These are phyloP conservation scores for Fusarium sacchari DNA, from an alignment of 2,329 filamentous ascomycete species.

Conservation along the genomic window DNA sequence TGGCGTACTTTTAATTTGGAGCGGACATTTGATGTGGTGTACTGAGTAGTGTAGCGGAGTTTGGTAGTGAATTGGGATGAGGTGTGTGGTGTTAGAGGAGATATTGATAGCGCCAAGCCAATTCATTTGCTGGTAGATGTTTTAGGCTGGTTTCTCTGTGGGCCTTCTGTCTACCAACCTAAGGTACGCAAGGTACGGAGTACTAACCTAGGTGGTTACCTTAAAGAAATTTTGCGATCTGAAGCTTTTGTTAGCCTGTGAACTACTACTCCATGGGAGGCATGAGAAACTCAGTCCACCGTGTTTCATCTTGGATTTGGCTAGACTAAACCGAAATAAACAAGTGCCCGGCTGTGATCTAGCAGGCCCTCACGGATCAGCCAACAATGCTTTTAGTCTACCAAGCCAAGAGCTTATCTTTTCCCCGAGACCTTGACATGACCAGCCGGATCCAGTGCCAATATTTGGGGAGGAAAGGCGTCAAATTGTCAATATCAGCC, in stretches of 20 bases:
- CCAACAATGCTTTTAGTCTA: neutral
- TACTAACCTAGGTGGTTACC: too few species aligned
- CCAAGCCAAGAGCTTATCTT: constrained; percentile 6
- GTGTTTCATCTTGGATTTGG: constrained; percentile 17
- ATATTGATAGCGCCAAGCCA: constrained; percentile 17
- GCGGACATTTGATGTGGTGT: constrained; percentile 25
- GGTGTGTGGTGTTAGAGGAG: constrained; percentile 13
- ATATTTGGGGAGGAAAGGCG: constrained; percentile 4
- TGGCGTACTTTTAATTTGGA: constrained; percentile 19
- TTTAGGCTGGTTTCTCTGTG: constrained; percentile 27
- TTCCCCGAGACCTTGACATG: neutral
- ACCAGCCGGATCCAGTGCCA: constrained; percentile 5
- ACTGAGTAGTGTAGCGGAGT: constrained; percentile 1
- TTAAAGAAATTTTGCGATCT: neutral
- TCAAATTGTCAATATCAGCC: neutral
- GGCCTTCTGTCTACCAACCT: too few species aligned
- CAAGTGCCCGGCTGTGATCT: neutral
- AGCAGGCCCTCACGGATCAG: neutral
- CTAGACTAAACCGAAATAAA: constrained; percentile 8
- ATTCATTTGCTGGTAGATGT: constrained; percentile 28
- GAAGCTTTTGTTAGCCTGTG: neutral
- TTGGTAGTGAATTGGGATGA: neutral
- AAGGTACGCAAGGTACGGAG: too few species aligned
- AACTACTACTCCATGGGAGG: neutral
- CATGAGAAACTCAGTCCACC: neutral